These are phyloP conservation scores for Starmerella scarabaei DNA, from an alignment of 805 yeast genomes.

Conservation along the genomic window DNA sequence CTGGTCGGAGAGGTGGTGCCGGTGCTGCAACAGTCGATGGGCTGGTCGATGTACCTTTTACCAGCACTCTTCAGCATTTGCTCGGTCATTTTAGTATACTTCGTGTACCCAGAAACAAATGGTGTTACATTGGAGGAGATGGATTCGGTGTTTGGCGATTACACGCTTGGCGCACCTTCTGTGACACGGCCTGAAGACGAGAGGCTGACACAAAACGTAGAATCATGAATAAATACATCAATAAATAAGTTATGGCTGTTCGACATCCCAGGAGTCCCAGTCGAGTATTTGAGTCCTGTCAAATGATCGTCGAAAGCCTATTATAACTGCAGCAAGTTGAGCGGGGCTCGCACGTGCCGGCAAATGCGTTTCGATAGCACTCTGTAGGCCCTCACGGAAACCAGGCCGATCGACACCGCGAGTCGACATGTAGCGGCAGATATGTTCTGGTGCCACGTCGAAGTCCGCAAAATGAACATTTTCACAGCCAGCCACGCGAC, in stretches of 20 bases:
- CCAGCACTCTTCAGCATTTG: slow-evolving; percentile 68
- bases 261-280: slow-evolving; percentile 8
- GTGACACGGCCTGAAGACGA: no score
- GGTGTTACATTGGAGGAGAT: slow-evolving; percentile 82
- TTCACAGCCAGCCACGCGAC: slow-evolving; percentile 11
- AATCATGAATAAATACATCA: no score
- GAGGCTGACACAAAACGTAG: no score
- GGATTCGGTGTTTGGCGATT: slow-evolving; percentile 79
- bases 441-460: slow-evolving; percentile 3
- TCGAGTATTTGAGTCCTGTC: slow-evolving; percentile 9
- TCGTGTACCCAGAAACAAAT: slow-evolving; percentile 76
- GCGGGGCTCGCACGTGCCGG: not conserved
- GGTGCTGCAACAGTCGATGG: slow-evolving; percentile 57
- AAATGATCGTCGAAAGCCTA: slow-evolving; percentile 6
- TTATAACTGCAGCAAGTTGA: slow-evolving; percentile 12
- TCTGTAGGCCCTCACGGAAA: slow-evolving; percentile 10
- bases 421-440: slow-evolving; percentile 17
- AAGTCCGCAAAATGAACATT: slow-evolving; percentile 18
- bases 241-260: not conserved
- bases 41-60: slow-evolving; percentile 69
- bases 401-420: slow-evolving; percentile 7
- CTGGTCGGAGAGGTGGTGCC: slow-evolving; percentile 89
- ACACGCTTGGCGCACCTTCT: slow-evolving; percentile 19
- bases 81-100: slow-evolving; percentile 60
- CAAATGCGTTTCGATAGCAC: slow-evolving; percentile 3